A percentile compares a stretch with the other conserved stretches of the same genome.
Conservation (phyloP, 495 filamentous ascomycete species). For the Penicillium arizonense region DNA sequence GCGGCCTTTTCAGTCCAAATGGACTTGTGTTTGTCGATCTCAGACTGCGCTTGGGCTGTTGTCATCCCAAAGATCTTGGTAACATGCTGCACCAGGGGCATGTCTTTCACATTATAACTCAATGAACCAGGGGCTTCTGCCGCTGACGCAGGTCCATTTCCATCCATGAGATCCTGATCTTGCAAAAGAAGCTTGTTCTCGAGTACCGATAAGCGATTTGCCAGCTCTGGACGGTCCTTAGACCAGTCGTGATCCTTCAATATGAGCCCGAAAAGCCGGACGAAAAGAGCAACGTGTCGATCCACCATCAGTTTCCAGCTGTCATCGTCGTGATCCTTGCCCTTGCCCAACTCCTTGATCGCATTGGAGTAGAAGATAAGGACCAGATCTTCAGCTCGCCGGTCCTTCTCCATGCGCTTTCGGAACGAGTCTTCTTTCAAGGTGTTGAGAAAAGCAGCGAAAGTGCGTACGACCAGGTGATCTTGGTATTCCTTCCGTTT, state of each 20-base stretch:
- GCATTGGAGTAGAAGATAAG: slow-evolving; percentile 89
- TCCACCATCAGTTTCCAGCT: slow-evolving; percentile 92
- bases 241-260: slow-evolving; percentile 79
- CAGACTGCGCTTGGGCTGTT: slow-evolving; percentile 72
- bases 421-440: slow-evolving; percentile 71
- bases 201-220: slow-evolving; percentile 70
- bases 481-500: slow-evolving; percentile 76
- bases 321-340: slow-evolving; percentile 79
- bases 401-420: slow-evolving; percentile 85
- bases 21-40: slow-evolving; percentile 77
- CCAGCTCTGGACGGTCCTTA: slow-evolving; percentile 78
- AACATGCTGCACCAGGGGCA: slow-evolving; percentile 88
- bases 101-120: slow-evolving; percentile 92
- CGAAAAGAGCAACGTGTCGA: slow-evolving; percentile 90
- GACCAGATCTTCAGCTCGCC: slow-evolving; percentile 85
- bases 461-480: slow-evolving; percentile 73
- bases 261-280: slow-evolving; percentile 78
- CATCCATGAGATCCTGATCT: slow-evolving; percentile 76
- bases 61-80: slow-evolving; percentile 78
- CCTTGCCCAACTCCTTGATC: slow-evolving; percentile 81
- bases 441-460: slow-evolving; percentile 75
- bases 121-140: slow-evolving; percentile 78
- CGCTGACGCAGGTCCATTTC: slow-evolving; percentile 54
- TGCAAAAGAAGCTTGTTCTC: slow-evolving; percentile 95
- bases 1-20: slow-evolving; percentile 91